Evolutionary conservation across 352 stramenopile genomes (phyloP), one percentile per base, ranked within the genome.

Genomic region (Pythium brassicae): DNA sequence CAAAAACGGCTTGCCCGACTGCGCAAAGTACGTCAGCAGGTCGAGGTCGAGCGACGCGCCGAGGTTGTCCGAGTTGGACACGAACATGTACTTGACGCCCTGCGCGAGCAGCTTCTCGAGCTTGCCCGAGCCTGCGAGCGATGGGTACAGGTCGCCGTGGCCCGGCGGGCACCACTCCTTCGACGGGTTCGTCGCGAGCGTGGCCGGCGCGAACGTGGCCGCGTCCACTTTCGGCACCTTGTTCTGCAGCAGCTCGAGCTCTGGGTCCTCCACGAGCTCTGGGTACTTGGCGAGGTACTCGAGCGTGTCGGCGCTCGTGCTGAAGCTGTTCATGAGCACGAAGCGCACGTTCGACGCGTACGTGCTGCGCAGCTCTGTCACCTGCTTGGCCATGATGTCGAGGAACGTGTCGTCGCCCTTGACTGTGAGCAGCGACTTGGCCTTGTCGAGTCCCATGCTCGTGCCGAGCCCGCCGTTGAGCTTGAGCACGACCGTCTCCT

Each of bases 201-300:
- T 76, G 39, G 85, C 85, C 15, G 85, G 85, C 58, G 68, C 66
- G 47, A 94, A 74, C 22, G 88, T 98, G 44, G 66, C 78, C 17
- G 89, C 91, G 78, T 97, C 79, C 23, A 98, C 72, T 75, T 98
- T 98, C 34, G 95, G 95, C 44, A 98, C 95, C 82, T 99, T 99
- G 77, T 99, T 99, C 78, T 99, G 96, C 51, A 99, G 66, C 63
- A 99, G 93, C 83, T 99, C 96, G 20, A 99, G 77, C 59, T 96
- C 94, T 42, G 97, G 84, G 66, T 99, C 96, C 40, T 89, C 87
- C 20, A 94, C 80, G 39, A 99, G 73, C 68, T 94, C 85, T 4
- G 85, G 83, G 70, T 94, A 94, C 79, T 94, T 94, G 50, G 86
- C 65, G 51, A 94, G 66, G 64, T 93, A 94, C 61, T 94, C 85